Base-by-base conservation (phyloP, 108 stramenopile species). In the Parietichytrium sp. region DNA sequence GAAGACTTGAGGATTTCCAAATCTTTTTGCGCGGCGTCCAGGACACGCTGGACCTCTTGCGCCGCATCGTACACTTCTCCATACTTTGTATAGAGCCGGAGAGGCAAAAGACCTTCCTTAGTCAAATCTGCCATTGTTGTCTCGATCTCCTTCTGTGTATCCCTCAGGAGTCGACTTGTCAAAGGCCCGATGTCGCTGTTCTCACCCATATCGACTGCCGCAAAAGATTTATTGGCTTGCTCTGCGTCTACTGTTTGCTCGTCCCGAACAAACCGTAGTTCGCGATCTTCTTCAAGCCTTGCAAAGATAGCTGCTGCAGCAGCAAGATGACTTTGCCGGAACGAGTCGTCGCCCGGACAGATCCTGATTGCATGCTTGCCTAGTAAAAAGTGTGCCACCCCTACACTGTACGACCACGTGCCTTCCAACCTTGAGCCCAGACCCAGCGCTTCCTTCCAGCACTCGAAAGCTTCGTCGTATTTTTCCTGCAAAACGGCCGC, bases 381-480 rank as follows among this genome's bases (percentile, higher is more conserved):
- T 12, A 72, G 33, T 6, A 72, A 25, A n/a, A 72, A 45, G 42
- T 72, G 61, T 6, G 61, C 61, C n/a, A 72, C 15, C 23, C 61
- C 61, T 10, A 72, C 61, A 45, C 45, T 72, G 61, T 72, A 72
- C 23, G 20, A 72, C 61, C 61, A 72, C 61, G 45, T 72, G 33
- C 61, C 61, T 10, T 72, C 61, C 10, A 72, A 25, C 0, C 61
- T 33, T 0, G 61, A 33, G 10, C 38, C 61, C 38, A 45, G 38
- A 7, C 38, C 61, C 33, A 72, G 38, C 10, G 61, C 61, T 6
- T n/a, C 15, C 36, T 42, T 16, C 61, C 61, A 72, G 7, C 45
- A 42, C 38, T 72, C 20, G 42, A 33, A 72, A 8, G 61, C 61
- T n/a, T 45, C 20, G 20, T 25, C n/a, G 23, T 33, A 45, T n/a